These are phyloP conservation scores for Canavalia ensiformis DNA, from an alignment of 306 rosid genomes.

Conservation along the genomic window DNA sequence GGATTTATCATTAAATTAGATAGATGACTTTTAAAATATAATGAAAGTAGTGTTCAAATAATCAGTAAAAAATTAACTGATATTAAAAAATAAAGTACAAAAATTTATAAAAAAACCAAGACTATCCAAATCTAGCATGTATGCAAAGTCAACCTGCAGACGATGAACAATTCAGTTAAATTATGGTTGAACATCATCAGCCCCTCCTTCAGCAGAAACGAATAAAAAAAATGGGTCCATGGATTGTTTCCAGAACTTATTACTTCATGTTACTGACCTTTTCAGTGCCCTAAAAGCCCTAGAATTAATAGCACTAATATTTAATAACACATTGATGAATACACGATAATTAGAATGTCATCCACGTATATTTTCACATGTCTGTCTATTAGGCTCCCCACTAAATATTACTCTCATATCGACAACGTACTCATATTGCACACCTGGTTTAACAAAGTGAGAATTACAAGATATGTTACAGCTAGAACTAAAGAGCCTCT, in stretches of 20 bases:
- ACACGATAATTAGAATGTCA: conserved; percentile 24
- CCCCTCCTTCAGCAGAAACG: not conserved
- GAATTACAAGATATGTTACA: conserved; percentile 26
- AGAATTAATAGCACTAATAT: conserved; percentile 16
- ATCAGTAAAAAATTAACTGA: conserved; percentile 31
- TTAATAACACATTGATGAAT: conserved; percentile 21
- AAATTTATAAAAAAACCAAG: conserved; percentile 83
- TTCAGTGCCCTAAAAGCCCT: conserved; percentile 1
- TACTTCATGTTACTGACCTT: conserved; percentile 9
- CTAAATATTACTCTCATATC: conserved; percentile 20
- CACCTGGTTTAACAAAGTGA: conserved; percentile 36
- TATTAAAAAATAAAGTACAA: too few species aligned
- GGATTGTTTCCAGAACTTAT: conserved; percentile 16
- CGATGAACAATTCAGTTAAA: conserved; percentile 44
- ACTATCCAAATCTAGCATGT: conserved; percentile 91
- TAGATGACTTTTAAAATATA: not conserved
- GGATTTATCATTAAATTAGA: too few species aligned
- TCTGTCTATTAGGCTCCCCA: conserved; percentile 26
- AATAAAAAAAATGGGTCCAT: not conserved
- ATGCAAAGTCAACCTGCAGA: conserved; percentile 87
- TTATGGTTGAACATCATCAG: conserved; percentile 28
- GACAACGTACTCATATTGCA: conserved; percentile 33
- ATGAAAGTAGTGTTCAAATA: not conserved
- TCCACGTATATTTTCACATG: conserved; percentile 33
- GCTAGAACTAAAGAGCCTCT: conserved; percentile 10